These are phyloP conservation scores for Barbatosphaeria neglecta DNA, from an alignment of 495 filamentous ascomycete species.

Conservation along the genomic window DNA sequence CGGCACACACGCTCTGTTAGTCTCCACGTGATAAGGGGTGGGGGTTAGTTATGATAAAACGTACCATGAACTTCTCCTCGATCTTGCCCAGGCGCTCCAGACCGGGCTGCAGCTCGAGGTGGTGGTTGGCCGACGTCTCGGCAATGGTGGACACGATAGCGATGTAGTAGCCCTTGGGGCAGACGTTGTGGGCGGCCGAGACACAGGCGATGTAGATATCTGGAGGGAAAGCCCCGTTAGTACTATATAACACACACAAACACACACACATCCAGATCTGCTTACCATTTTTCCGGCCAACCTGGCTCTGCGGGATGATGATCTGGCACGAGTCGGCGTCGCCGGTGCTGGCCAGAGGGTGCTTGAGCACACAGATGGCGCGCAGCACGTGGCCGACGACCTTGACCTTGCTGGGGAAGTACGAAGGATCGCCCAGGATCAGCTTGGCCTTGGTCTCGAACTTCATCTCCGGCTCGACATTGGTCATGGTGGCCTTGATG, in stretches of 20 bases:
- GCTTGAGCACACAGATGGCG: conserved; percentile 94
- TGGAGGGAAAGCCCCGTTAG: conserved; percentile 14
- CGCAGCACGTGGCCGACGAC: conserved; percentile 82
- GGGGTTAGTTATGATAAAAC: no score
- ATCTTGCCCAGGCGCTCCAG: conserved; percentile 88
- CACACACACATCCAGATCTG: no score
- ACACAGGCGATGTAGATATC: conserved; percentile 98
- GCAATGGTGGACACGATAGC: conserved; percentile 97
- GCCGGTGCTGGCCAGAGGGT: conserved; percentile 78
- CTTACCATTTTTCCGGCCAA: conserved; percentile 86
- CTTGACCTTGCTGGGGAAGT: conserved; percentile 83
- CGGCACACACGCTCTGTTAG: conserved; percentile 3
- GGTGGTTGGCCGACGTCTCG: conserved; percentile 83
- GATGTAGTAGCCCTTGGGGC: conserved; percentile 97
- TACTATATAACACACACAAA: no score
- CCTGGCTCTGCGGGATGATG: conserved; percentile 95
- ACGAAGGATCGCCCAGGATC: conserved; percentile 91
- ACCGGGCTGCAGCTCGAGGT: conserved; percentile 85
- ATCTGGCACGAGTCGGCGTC: conserved; percentile 86
- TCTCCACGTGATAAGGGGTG: no score
- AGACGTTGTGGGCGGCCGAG: conserved; percentile 92
- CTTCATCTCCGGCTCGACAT: conserved; percentile 74
- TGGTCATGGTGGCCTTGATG: conserved; percentile 94
- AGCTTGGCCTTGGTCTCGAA: conserved; percentile 93
- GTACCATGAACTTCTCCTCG: conserved; percentile 90